Conservation (phyloP, 176 grass and related monocot genomes). For the Secale cereale region DNA sequence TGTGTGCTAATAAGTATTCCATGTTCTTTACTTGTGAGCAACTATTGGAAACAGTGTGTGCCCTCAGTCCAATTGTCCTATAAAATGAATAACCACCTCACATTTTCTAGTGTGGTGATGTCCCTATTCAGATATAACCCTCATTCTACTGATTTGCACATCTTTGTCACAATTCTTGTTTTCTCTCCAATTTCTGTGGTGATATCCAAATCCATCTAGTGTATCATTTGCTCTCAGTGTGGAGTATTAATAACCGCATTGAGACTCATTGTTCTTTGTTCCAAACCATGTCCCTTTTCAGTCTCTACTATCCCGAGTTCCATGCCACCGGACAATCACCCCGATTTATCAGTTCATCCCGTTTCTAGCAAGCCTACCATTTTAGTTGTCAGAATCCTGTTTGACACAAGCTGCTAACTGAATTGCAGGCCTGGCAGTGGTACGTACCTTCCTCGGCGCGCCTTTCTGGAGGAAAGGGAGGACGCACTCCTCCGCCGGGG, state of each 20-base stretch:
- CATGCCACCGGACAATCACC: too few species aligned
- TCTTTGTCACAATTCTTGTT: neutral
- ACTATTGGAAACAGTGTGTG: neutral
- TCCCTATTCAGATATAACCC: neutral
- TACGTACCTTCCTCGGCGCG: constrained; percentile 41
- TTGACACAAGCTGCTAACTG: neutral
- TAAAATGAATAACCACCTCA: neutral
- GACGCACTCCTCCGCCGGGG: constrained; percentile 31
- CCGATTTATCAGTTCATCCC: too few species aligned
- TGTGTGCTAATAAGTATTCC: too few species aligned
- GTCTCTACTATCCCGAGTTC: neutral
- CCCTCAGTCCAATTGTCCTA: constrained; percentile 6
- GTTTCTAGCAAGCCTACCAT: neutral
- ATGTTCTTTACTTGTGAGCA: neutral
- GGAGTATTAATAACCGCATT: neutral
- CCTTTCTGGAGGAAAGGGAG: constrained; percentile 45
- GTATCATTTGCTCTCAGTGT: neutral
- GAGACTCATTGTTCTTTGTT: neutral
- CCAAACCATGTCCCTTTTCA: neutral
- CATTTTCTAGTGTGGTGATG: neutral
- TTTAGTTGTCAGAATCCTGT: neutral
- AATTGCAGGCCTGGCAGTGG: neutral
- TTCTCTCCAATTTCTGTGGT: neutral
- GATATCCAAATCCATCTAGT: constrained; percentile 9
- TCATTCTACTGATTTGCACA: neutral